Conservation (phyloP, 352 stramenopile species). For the Phytophthora cryptogea region DNA sequence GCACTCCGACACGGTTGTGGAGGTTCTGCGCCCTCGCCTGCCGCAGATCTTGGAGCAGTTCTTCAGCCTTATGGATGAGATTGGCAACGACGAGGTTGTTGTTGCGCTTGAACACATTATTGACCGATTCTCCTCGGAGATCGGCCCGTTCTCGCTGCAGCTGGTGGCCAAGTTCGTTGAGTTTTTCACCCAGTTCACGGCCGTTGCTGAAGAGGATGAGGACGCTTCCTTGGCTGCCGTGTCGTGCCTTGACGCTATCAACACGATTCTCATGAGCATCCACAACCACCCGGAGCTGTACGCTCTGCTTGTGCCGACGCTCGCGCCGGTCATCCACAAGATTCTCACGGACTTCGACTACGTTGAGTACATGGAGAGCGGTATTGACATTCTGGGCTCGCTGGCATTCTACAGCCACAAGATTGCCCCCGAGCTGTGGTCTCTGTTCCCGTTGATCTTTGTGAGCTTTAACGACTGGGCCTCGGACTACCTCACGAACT, state of each 20-base stretch:
- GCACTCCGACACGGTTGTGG: constrained; percentile 79
- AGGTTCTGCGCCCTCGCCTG: constrained; percentile 91
- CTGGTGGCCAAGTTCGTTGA: constrained; percentile 94
- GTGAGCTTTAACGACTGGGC: constrained; percentile 95
- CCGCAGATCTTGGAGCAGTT: constrained; percentile 97
- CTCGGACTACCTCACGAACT: constrained; percentile 96
- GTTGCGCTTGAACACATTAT: constrained; percentile 95
- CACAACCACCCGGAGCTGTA: constrained; percentile 85
- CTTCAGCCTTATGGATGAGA: constrained; percentile 98
- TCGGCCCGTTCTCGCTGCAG: constrained; percentile 92
- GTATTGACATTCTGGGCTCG: constrained; percentile 95
- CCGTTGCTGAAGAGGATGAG: constrained; percentile 92
- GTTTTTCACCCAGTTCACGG: constrained; percentile 95
- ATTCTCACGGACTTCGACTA: constrained; percentile 96
- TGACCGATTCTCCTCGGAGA: constrained; percentile 96
- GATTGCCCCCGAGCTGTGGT: constrained; percentile 94
- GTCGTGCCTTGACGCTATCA: constrained; percentile 85
- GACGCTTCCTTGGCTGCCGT: constrained; percentile 96
- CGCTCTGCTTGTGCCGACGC: constrained; percentile 92
- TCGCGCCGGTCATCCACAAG: constrained; percentile 95
- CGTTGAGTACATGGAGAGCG: constrained; percentile 97
- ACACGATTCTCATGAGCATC: constrained; percentile 86
- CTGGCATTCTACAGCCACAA: constrained; percentile 95
- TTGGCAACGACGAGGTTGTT: constrained; percentile 98
- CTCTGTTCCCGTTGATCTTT: constrained; percentile 97